phyloP scores from a whole-genome alignment of 805 yeast genomes.

The Nakazawaea wickerhamii region DNA sequence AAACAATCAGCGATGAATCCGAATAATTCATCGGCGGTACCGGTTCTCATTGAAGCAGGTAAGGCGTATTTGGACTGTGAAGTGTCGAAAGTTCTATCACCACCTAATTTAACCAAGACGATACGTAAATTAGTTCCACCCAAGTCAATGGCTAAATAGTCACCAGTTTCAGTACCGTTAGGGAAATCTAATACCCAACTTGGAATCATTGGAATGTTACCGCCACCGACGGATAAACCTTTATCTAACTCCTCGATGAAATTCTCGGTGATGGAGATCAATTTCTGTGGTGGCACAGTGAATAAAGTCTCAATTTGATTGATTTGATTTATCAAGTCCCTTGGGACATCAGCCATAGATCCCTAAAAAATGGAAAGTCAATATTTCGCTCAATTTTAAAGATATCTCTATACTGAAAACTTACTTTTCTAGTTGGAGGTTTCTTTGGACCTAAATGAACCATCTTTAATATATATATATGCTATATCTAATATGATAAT shows the following conservation, averaged over 20 bases:
- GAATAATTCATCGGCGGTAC: slow-evolving; percentile 72
- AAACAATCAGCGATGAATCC: slow-evolving; percentile 81
- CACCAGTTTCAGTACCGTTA: slow-evolving; percentile 86
- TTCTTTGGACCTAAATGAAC: slow-evolving; percentile 81
- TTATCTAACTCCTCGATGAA: slow-evolving; percentile 75
- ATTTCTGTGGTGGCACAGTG: slow-evolving; percentile 53
- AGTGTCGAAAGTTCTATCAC: slow-evolving; percentile 79
- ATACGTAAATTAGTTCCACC: slow-evolving; percentile 98
- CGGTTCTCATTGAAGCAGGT: slow-evolving; percentile 75
- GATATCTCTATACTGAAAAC: slow-evolving; percentile 5
- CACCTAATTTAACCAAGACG: slow-evolving; percentile 78
- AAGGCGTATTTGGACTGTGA: slow-evolving; percentile 81
- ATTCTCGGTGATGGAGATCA: slow-evolving; percentile 64
- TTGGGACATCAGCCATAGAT: slow-evolving; percentile 62
- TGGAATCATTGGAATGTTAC: slow-evolving; percentile 94
- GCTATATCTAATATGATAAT: too few species aligned
- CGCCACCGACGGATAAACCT: slow-evolving; percentile 72
- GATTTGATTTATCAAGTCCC: slow-evolving; percentile 53
- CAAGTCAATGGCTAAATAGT: slow-evolving; percentile 87
- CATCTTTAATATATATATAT: slow-evolving; percentile 39
- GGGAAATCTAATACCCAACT: slow-evolving; percentile 96
- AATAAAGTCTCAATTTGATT: slow-evolving; percentile 54
- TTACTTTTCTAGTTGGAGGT: slow-evolving; percentile 73
- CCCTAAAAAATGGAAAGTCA: slow-evolving; percentile 29
- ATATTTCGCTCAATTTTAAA: neutral